Evolutionary conservation across 192 early-diverging fungal genomes (phyloP), one percentile per base, ranked within the genome.

Genomic region (Backusella liffmaniae): DNA sequence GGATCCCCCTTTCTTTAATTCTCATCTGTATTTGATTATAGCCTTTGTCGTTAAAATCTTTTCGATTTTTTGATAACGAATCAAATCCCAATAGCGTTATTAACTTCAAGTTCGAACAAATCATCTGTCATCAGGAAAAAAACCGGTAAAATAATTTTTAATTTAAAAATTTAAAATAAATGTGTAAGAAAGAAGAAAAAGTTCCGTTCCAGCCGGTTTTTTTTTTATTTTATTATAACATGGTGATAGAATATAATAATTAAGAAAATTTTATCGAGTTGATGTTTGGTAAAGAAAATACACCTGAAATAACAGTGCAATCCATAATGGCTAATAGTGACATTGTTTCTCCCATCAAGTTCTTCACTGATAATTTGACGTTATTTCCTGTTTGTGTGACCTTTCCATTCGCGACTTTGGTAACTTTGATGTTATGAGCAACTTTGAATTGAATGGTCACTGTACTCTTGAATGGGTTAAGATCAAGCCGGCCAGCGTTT

Each of bases 401-500:
- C 13, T 18, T 37, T 13, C 71, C 76, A 15, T 72, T 49, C 16
- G 30, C 46, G 13, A 73, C 76, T 10, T 41, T 21, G 4, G 53
- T 73, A 29, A 77, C 35, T 30, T 16, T 66, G 5, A 73, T 30
- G 37, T 72, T 32, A 30, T 41, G 2, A 62, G 71, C 53, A 18
- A 77, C n/a, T 23, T n/a, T 77, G 65, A 77, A 77, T 26, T 66
- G 18, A 18, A 73, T 72, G 5, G 66, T 70, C 1, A 77, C 70
- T 18, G 21, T 32, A 23, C 26, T 42, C 15, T 72, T 72, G 18
- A 77, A 77, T 8, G 76, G 70, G 35, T 23, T 53, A 16, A 41
- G 72, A 32, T 72, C 59, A 23, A 67, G 29, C 29, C 76, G 76
- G 12, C 71, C 71, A 30, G 76, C 76, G 73, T 73, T 77, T 16